Base-by-base conservation (phyloP, 2,329 filamentous ascomycete species). In the Monilinia vaccinii-corymbosi region DNA sequence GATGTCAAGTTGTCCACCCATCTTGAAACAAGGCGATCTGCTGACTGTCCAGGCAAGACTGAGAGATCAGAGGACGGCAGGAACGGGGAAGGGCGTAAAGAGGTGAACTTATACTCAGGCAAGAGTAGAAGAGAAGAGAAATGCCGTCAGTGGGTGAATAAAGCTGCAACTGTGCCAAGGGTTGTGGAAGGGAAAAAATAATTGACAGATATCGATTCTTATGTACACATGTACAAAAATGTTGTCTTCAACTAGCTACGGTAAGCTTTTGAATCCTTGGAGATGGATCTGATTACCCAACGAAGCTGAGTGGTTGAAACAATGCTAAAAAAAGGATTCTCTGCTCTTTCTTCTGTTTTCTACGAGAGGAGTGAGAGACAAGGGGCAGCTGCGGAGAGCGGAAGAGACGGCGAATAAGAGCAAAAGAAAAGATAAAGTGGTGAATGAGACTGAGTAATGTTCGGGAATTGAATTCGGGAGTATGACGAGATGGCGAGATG, bases 1-100 rank as follows among this genome's bases (percentile, higher is more conserved):
- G 31, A 91, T 96, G 74, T 99, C 94, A 73, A 99, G 81, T 96
- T 89, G 68, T 93, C 91, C 94, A 99, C 97, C 70, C 67, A 57
- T 56, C 28, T 50, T 57, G 36, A 45, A 34, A 44, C 44, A 18
- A 10, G 23, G 11, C 36, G 42, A 50, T 50, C 51, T 28, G 45
- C 16, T 16, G 23, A 32, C 5, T 14, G 42, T 55, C 45, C 34
- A 48, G n/a, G 36, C 14, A 28, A 14, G 47, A 36, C 8, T 47
- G 21, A 23, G 14, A 23, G 21, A 38, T 8, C 21, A 10, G 2
- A 25, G 16, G 14, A 38, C 18, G 16, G 21, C 8, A 25, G 10
- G 14, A 10, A 55, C 23, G 32, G 49, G 28, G 4, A 13, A 21
- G 16, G 21, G 46, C 6, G 38, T 9, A n/a, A 10, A n/a, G 31